Percentiles rank a stretch among this genome's conserved stretches.
Conservation (phyloP, 345 rosid species). For the Reutealis trisperma region DNA sequence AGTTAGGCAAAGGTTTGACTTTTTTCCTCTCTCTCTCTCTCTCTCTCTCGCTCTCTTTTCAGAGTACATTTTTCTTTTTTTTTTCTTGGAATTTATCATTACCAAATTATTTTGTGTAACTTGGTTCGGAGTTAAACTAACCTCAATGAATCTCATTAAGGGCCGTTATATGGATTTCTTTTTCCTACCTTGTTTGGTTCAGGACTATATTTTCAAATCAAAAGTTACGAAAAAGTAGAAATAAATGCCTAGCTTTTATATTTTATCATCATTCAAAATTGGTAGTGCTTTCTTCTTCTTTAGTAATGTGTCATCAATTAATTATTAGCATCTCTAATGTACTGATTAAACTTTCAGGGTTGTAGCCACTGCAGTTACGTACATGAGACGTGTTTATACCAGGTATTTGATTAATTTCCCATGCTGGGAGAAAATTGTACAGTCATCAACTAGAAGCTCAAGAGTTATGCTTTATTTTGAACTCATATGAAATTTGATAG, state of each 20-base stretch:
- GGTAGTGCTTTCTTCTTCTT: background rate
- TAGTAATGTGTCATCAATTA: background rate
- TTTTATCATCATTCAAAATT: background rate
- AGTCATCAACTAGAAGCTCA: background rate
- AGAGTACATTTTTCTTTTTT: background rate
- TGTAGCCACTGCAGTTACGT: slow-evolving; percentile 85
- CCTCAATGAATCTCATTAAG: background rate
- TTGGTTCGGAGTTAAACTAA: background rate
- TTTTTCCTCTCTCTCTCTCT: slow-evolving; percentile 16
- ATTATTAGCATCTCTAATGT: slow-evolving; percentile 11
- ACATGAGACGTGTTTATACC: slow-evolving; percentile 93
- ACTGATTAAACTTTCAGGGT: slow-evolving; percentile 59
- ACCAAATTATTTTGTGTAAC: background rate
- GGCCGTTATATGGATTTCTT: background rate
- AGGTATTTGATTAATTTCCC: slow-evolving; percentile 45
- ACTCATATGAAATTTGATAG: background rate
- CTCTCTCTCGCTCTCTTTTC: too few species aligned
- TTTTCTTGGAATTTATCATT: background rate
- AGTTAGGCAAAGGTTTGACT: slow-evolving; percentile 88
- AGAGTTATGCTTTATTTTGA: slow-evolving; percentile 12
- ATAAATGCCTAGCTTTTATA: background rate
- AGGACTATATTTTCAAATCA: background rate
- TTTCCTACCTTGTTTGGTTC: background rate
- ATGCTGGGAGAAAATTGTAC: slow-evolving; percentile 1
- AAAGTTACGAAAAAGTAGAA: background rate